phyloP scores from a whole-genome alignment of 495 filamentous ascomycete genomes.

The Hypoxylon fragiforme region DNA sequence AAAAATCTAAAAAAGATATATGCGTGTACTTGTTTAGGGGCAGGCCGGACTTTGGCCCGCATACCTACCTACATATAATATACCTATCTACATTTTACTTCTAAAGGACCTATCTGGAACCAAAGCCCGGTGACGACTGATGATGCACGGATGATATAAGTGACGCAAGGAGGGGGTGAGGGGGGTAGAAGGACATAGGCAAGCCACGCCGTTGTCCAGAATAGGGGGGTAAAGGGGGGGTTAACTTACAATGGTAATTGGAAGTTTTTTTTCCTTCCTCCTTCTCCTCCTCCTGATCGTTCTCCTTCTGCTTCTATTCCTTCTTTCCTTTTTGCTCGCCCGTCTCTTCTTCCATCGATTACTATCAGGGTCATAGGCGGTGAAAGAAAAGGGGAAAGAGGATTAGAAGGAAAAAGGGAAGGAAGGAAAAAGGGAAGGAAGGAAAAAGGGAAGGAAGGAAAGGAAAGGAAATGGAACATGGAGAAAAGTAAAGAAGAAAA shows the following conservation, averaged over 20 bases:
- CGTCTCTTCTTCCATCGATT: too few species aligned
- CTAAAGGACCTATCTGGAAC: neutral
- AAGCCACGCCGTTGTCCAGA: neutral
- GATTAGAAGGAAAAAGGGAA: neutral
- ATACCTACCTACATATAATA: too few species aligned
- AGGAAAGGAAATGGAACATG: neutral
- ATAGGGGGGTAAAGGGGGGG: neutral
- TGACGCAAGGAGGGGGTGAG: neutral
- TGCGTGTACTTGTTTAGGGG: too few species aligned
- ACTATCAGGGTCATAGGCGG: too few species aligned
- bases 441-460: neutral
- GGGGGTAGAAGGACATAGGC: neutral
- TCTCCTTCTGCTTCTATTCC: too few species aligned
- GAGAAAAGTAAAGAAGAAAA: neutral
- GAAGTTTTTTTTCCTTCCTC: too few species aligned
- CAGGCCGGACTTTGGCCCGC: too few species aligned
- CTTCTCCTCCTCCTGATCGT: too few species aligned
- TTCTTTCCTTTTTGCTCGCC: neutral
- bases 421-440: too few species aligned
- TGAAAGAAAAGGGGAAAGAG: neutral
- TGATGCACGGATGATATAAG: neutral
- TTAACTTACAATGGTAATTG: neutral
- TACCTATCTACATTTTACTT: too few species aligned
- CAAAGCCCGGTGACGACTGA: conserved; percentile 10
- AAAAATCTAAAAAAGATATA: too few species aligned